Conservation (phyloP, 371 early-diverging fungal genomes). For the Mortierella sp. region DNA sequence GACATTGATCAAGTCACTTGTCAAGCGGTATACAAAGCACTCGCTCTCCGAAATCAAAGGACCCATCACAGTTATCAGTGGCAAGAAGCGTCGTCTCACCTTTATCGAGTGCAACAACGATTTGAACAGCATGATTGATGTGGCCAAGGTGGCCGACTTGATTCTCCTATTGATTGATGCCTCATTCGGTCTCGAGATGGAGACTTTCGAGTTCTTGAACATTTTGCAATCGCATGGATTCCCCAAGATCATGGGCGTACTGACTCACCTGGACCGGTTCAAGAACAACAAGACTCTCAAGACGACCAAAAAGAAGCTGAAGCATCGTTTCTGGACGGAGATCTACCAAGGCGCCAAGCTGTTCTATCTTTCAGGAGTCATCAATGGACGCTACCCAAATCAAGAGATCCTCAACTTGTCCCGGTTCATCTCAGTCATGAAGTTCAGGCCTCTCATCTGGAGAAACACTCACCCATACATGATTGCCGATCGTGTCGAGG, state of each 20-base stretch:
- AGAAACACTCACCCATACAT: conserved; percentile 96
- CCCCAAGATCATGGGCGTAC: conserved; percentile 97
- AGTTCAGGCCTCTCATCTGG: conserved; percentile 97
- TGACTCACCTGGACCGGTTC: conserved; percentile 95
- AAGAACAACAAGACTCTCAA: conserved; percentile 89
- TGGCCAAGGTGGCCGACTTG: conserved; percentile 97
- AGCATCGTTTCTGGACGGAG: conserved; percentile 99
- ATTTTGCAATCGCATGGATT: conserved; percentile 98
- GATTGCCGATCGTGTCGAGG: conserved; percentile 96
- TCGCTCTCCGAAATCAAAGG: conserved; percentile 92
- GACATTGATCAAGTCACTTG: conserved; percentile 94
- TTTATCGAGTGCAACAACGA: conserved; percentile 98
- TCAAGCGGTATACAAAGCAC: conserved; percentile 95
- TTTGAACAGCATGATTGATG: conserved; percentile 97
- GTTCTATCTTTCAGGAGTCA: conserved; percentile 95
- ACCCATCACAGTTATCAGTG: conserved; percentile 96
- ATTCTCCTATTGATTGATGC: conserved; percentile 97
- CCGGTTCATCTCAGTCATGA: conserved; percentile 97
- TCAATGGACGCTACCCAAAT: conserved; percentile 93
- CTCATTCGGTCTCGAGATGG: conserved; percentile 99
- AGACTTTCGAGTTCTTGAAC: conserved; percentile 99
- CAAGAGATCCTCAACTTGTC: conserved; percentile 93
- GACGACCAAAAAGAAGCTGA: conserved; percentile 92
- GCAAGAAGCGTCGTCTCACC: conserved; percentile 94
- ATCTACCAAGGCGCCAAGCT: conserved; percentile 98